Evolutionary conservation across 306 rosid species (phyloP).

Genomic region (Echinosophora koreensis): DNA sequence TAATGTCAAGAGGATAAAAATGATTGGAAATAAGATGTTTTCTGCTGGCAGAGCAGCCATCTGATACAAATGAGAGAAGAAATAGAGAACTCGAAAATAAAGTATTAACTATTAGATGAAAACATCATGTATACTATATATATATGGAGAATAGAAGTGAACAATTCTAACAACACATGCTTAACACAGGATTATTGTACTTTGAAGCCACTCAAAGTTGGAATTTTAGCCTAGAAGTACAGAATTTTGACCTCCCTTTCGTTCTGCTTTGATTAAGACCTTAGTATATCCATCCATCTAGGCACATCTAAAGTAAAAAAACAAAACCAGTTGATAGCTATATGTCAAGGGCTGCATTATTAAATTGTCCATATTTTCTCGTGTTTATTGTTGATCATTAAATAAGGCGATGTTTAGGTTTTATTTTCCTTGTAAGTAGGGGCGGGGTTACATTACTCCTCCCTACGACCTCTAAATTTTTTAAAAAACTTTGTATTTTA

Average conservation of each 20-base stretch:
- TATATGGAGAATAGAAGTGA: constrained; percentile 41
- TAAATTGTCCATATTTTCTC: not conserved
- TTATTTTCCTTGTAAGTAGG: constrained; percentile 4
- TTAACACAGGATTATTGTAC: constrained; percentile 44
- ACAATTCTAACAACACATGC: not conserved
- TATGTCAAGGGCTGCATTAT: not conserved
- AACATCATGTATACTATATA: constrained; percentile 39
- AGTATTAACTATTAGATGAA: constrained; percentile 40
- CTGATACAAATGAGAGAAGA: constrained; percentile 13
- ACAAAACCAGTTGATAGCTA: constrained; percentile 36
- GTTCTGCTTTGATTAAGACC: constrained; percentile 46
- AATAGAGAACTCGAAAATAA: not conserved
- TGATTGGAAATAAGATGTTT: constrained; percentile 24
- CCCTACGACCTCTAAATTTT: too few species aligned
- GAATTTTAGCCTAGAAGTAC: constrained; percentile 52
- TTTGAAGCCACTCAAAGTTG: constrained; percentile 67
- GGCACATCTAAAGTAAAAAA: constrained; percentile 38
- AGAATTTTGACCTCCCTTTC: constrained; percentile 49
- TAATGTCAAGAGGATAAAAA: constrained; percentile 47
- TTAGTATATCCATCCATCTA: constrained; percentile 48
- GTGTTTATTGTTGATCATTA: constrained; percentile 10
- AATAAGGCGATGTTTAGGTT: not conserved
- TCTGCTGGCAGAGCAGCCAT: constrained; percentile 56
- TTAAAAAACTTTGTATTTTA: too few species aligned
- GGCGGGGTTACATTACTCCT: too few species aligned